phyloP scores from a whole-genome alignment of 1,139 yeast genomes.

The Blastobotrys buckinghamii region DNA sequence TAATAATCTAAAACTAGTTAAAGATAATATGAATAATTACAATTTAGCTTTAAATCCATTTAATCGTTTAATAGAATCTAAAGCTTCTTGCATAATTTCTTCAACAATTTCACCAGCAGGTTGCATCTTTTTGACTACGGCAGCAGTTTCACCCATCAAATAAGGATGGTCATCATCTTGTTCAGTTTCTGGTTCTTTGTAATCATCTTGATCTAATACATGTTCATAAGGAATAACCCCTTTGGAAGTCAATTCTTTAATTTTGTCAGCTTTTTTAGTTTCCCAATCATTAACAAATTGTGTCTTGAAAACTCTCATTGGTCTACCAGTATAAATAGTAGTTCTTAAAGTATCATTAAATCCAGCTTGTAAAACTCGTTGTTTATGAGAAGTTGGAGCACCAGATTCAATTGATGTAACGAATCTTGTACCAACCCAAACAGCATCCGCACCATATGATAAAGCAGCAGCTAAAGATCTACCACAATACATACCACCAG shows the following conservation, averaged over 20 bases:
- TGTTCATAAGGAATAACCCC: conserved; percentile 24
- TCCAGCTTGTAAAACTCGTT: conserved; percentile 21
- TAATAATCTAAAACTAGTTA: no score
- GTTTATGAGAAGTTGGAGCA: conserved; percentile 24
- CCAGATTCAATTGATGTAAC: conserved; percentile 28
- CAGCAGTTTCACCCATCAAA: conserved; percentile 28
- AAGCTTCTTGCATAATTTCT: conserved; percentile 26
- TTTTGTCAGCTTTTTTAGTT: conserved; percentile 21
- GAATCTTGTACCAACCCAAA: conserved; percentile 37
- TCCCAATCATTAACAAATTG: conserved; percentile 27
- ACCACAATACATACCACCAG: conserved; percentile 43
- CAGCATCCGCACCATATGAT: conserved; percentile 40
- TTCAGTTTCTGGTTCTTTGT: conserved; percentile 15
- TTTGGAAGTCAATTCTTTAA: conserved; percentile 19
- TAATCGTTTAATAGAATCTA: conserved; percentile 9
- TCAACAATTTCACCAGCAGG: conserved; percentile 27
- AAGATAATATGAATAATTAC: conserved; percentile 4
- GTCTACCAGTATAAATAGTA: conserved; percentile 27
- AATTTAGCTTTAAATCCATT: conserved; percentile 10
- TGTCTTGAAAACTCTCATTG: conserved; percentile 23
- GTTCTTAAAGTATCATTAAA: conserved; percentile 26
- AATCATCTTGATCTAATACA: conserved; percentile 20
- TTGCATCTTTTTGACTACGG: conserved; percentile 22
- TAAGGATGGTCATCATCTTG: conserved; percentile 17
- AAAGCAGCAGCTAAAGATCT: conserved; percentile 32